Base-by-base conservation (phyloP, 352 stramenopile species). In the Phytopythium chamaehyphon region DNA sequence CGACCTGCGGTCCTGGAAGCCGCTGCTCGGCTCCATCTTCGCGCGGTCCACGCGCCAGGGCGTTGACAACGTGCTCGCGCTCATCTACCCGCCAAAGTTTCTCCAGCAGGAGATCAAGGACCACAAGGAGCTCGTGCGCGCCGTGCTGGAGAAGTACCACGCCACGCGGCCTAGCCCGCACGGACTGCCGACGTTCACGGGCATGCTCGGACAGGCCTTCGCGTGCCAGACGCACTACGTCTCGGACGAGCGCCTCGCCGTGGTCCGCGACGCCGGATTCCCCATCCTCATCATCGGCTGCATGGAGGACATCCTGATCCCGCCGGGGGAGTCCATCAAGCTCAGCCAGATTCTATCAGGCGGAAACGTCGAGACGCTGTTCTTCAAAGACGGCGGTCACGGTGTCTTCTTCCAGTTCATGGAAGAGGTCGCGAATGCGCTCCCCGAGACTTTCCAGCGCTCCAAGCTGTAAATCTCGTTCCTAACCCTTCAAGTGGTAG, bases 181-280 rank as follows among this genome's bases (percentile, higher is more conserved):
- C 9, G 55, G 38, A 9, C 40, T 51, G n/a, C 65, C 66, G 7
- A 59, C 48, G 14, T 19, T 74, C 12, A 59, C 62, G 18, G 75
- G 72, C 6, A 52, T 72, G 40, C 18, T 76, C 5, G 64, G 73
- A 22, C 76, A 87, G 56, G 62, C 55, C 8, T 52, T 79, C 15
- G 78, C 78, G 22, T 71, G 76, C 22, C 54, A 61, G 23, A 75
- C 59, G 23, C 72, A 83, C 36, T 72, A 52, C 35, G 66, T 79
- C 16, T 69, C 62, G 26, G 59, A 75, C 44, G 66, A 68, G 15
- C 66, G 72, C 12, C 60, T 83, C 10, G 42, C 53, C 11, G n/a
- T 8, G 6, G 55, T 83, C 2, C 51, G 43, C 12, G 44, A 62
- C 7, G 28, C 45, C 0, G 55, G 55, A 3, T 65, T 77, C 31